Conservation (phyloP, 768 basidiomycete genomes). For the Leccinum ochraceum region DNA sequence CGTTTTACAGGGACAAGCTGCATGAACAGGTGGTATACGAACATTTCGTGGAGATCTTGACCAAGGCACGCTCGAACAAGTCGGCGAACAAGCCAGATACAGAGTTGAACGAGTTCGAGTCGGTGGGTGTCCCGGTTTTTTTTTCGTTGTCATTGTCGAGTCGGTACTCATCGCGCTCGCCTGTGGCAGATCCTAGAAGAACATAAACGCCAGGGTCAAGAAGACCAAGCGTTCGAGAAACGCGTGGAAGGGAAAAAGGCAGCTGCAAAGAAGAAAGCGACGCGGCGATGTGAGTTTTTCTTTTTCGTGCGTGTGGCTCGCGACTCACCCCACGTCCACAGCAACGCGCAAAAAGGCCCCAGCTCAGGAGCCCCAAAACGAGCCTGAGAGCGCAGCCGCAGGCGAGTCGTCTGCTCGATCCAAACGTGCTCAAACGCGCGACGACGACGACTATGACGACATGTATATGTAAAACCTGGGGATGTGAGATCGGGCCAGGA, state of each 20-base stretch:
- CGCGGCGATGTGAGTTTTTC: conserved; percentile 41
- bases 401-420: conserved; percentile 7
- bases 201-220: conserved; percentile 80
- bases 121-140: conserved; percentile 42
- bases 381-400: neutral
- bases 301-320: neutral
- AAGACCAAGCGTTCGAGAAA: conserved; percentile 89
- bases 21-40: conserved; percentile 83
- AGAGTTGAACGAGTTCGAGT: conserved; percentile 94
- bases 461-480: conserved; percentile 23
- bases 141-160: neutral
- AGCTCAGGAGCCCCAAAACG: conserved; percentile 21
- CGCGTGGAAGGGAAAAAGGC: conserved; percentile 81
- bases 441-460: conserved; percentile 26
- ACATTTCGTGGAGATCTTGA: conserved; percentile 87
- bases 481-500: neutral
- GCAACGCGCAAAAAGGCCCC: conserved; percentile 34
- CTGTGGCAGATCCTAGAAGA: conserved; percentile 74
- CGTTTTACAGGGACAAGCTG: conserved; percentile 94
- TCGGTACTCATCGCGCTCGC: neutral
- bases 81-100: conserved; percentile 89
- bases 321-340: conserved; percentile 1
- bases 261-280: conserved; percentile 74
- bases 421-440: conserved; percentile 7
- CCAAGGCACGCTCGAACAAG: conserved; percentile 90